These are phyloP conservation scores for Pythium coloratum DNA, from an alignment of 352 stramenopile genomes.

Conservation along the genomic window DNA sequence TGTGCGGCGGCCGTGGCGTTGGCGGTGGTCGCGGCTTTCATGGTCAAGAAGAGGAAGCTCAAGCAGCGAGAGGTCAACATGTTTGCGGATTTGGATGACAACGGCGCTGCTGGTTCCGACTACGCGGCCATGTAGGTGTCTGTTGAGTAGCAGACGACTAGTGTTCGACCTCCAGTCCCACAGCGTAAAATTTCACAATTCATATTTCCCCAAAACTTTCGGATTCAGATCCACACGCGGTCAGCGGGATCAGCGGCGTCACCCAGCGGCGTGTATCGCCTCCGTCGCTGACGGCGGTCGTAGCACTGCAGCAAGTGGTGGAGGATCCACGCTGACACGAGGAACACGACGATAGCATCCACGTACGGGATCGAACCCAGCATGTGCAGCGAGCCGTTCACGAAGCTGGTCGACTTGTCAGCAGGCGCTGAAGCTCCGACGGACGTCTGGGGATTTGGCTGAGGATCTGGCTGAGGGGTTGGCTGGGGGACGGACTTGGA, in stretches of 20 bases:
- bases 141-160: no score
- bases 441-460: background rate
- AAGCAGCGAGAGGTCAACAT: constrained; percentile 38
- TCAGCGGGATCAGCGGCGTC: background rate
- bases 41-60: constrained; percentile 33
- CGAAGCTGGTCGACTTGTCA: no score
- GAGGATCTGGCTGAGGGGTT: background rate
- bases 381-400: constrained; percentile 25
- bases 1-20: constrained; percentile 25
- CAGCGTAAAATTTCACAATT: background rate
- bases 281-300: constrained; percentile 23
- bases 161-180: no score
- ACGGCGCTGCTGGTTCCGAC: constrained; percentile 37
- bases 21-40: constrained; percentile 21
- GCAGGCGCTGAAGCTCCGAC: no score
- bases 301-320: constrained; percentile 29
- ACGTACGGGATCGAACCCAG: constrained; percentile 23
- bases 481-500: no score
- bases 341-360: constrained; percentile 21
- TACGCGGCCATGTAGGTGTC: constrained; percentile 47
- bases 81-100: constrained; percentile 45
- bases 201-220: no score
- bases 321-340: constrained; percentile 25
- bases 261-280: constrained; percentile 10
- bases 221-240: constrained; percentile 24